Evolutionary conservation across 805 yeast species (phyloP).

Genomic region (Candida berthetii): DNA sequence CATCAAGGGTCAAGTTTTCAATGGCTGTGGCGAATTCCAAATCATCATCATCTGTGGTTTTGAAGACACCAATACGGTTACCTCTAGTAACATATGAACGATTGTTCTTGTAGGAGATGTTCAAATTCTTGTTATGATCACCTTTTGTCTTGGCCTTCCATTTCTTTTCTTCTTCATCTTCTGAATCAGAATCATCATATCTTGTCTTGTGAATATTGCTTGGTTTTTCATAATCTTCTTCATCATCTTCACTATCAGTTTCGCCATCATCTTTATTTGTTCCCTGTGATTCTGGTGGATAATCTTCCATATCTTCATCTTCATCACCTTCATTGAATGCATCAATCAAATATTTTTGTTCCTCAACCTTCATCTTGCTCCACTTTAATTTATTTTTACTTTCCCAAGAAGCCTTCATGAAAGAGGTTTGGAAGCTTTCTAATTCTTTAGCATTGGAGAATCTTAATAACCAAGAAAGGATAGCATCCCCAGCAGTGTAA

Average conservation of each 20-base stretch:
- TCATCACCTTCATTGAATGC: conserved; percentile 40
- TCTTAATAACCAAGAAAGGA: conserved; percentile 58
- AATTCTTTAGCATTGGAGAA: conserved; percentile 38
- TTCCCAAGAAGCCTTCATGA: conserved; percentile 59
- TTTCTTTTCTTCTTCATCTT: conserved; percentile 25
- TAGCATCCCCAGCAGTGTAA: conserved; percentile 30
- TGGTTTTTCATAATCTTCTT: conserved; percentile 23
- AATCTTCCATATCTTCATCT: conserved; percentile 27
- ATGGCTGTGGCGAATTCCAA: conserved; percentile 67
- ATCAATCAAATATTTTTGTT: conserved; percentile 50
- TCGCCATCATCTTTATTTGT: conserved; percentile 24
- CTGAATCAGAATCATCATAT: conserved; percentile 23
- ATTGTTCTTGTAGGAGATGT: conserved; percentile 65
- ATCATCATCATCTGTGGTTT: conserved; percentile 41
- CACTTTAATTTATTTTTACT: conserved; percentile 43
- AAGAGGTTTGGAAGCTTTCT: conserved; percentile 43
- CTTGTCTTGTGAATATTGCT: conserved; percentile 4
- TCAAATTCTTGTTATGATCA: conserved; percentile 55
- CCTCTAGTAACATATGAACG: conserved; percentile 79
- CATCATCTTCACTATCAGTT: conserved; percentile 25
- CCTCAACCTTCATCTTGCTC: conserved; percentile 34
- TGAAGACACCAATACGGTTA: conserved; percentile 74
- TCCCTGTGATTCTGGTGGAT: conserved; percentile 17
- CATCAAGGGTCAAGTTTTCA: conserved; percentile 46
- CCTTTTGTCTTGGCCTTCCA: conserved; percentile 17